phyloP scores from a whole-genome alignment of 768 basidiomycete species.

The Phlegmacium glaucopus region DNA sequence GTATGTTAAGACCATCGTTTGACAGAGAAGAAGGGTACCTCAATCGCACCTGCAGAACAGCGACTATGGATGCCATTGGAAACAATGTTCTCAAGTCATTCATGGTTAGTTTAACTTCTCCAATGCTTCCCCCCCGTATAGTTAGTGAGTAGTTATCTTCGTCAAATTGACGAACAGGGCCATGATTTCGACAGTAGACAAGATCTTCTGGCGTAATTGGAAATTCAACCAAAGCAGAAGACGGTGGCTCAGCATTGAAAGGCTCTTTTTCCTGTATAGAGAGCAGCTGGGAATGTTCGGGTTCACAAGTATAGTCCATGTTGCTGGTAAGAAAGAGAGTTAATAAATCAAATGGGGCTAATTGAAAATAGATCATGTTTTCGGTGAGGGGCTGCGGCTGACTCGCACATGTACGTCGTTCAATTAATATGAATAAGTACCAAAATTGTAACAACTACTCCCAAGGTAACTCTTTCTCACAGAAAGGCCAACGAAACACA shows the following conservation, averaged over 20 bases:
- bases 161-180: conserved; percentile 51
- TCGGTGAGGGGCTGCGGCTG: neutral
- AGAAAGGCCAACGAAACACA: neutral
- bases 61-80: conserved; percentile 39
- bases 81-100: conserved; percentile 38
- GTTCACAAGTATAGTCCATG: conserved; percentile 49
- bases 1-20: neutral
- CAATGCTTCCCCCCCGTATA: conserved; percentile 32
- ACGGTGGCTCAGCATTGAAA: conserved; percentile 68
- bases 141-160: conserved; percentile 39
- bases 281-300: conserved; percentile 44
- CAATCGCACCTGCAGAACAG: conserved; percentile 50
- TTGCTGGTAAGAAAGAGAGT: conserved; percentile 14
- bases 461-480: too few relatives aligned
- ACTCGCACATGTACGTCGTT: too few relatives aligned
- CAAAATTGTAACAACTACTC: neutral
- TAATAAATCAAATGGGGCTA: neutral
- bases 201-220: conserved; percentile 57
- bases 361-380: neutral
- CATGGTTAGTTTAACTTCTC: conserved; percentile 32
- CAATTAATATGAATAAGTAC: too few relatives aligned
- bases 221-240: conserved; percentile 53
- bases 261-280: conserved; percentile 45
- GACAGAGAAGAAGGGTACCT: neutral
- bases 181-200: conserved; percentile 74